Percentiles rank a stretch among this genome's conserved stretches.
Evolutionary conservation across 257 asterid species (phyloP).

Genomic region (Jasminum sambac): DNA sequence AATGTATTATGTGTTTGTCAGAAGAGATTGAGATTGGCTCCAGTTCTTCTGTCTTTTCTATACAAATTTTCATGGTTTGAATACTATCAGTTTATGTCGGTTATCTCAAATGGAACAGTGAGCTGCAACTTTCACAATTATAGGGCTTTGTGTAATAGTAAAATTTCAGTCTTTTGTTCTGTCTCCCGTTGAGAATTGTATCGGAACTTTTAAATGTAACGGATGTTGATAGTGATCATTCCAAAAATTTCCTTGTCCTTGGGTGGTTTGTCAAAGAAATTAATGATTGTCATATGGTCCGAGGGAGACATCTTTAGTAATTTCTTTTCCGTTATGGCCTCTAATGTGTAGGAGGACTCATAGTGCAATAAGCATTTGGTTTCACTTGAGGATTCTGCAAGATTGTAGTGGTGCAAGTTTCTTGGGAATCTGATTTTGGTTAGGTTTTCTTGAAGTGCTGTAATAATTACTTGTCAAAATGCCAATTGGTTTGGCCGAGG

Average conservation of each 20-base stretch:
- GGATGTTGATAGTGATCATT: background rate
- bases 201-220: background rate
- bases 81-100: background rate
- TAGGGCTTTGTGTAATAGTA: background rate
- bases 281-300: background rate
- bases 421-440: background rate
- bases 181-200: background rate
- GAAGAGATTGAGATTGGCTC: background rate
- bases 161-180: background rate
- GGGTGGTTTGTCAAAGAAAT: background rate
- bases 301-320: background rate
- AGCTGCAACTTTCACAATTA: background rate
- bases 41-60: background rate
- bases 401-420: background rate
- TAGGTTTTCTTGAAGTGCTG: background rate
- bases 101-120: background rate
- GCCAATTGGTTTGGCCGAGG: background rate
- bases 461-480: background rate
- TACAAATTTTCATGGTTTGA: background rate
- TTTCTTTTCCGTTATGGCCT: background rate
- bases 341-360: background rate
- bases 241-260: too few relatives aligned
- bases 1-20: background rate
- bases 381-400: background rate
- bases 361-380: background rate